Percentiles rank a stretch among this genome's conserved stretches.
Evolutionary conservation across 2,329 filamentous ascomycete genomes (phyloP).

Genomic region (Hortaea sp.): DNA sequence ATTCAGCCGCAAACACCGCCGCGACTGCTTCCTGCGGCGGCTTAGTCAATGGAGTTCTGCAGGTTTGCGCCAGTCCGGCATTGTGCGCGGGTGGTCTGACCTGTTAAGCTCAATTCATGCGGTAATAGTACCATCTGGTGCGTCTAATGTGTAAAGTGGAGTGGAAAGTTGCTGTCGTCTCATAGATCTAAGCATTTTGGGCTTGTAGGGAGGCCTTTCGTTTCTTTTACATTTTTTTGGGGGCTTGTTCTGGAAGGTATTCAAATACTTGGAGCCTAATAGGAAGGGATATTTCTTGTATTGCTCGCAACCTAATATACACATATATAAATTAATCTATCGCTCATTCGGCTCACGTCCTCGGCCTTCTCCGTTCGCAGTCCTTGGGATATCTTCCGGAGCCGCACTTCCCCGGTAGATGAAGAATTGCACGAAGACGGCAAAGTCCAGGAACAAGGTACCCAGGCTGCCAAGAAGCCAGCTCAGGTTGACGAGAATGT

Average conservation of each 20-base stretch:
- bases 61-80: constrained; percentile 1
- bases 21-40: background rate
- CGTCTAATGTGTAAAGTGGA: background rate
- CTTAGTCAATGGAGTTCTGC: background rate
- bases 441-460: constrained; percentile 73
- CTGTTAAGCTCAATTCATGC: background rate
- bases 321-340: constrained; percentile 1
- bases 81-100: constrained; percentile 1
- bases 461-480: constrained; percentile 88
- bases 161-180: background rate
- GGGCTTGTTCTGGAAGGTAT: too few relatives aligned
- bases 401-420: constrained; percentile 51
- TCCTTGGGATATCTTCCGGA: constrained; percentile 10
- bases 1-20: background rate
- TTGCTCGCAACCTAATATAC: background rate
- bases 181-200: background rate
- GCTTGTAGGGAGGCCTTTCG: background rate
- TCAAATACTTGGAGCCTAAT: too few relatives aligned
- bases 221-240: too few relatives aligned
- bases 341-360: constrained; percentile 18
- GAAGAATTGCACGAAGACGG: constrained; percentile 87
- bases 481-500: constrained; percentile 80
- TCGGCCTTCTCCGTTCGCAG: constrained; percentile 15
- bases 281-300: too few relatives aligned
- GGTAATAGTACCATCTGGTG: too few relatives aligned